Percentiles rank a stretch among this genome's conserved stretches.
These are phyloP conservation scores for Setaria italica DNA, from an alignment of 202 grass and related monocot species.

Conservation along the genomic window DNA sequence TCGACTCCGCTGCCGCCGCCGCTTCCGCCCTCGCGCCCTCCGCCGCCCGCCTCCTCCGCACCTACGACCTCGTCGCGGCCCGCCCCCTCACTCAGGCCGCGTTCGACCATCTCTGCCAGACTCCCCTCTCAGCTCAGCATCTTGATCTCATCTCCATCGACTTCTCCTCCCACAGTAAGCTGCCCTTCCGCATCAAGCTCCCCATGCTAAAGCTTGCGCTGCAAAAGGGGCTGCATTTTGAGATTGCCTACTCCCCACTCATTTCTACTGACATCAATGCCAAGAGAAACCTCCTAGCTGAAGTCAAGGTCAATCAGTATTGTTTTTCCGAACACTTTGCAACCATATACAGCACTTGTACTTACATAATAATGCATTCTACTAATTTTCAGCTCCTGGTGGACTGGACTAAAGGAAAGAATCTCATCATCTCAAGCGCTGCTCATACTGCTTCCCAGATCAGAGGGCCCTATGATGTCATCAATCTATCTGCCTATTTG, in stretches of 20 bases:
- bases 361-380: too few relatives aligned
- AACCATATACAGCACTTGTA: too few relatives aligned
- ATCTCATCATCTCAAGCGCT: conserved; percentile 85
- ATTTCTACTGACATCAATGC: conserved; percentile 52
- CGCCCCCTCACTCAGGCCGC: conserved; percentile 65
- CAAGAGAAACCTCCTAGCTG: conserved; percentile 53
- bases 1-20: conserved; percentile 50
- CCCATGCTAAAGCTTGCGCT: conserved; percentile 75
- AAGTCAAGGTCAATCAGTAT: conserved; percentile 55
- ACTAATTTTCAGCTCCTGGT: conserved; percentile 61
- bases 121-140: conserved; percentile 29
- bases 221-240: conserved; percentile 74
- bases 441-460: conserved; percentile 65
- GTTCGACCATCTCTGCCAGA: conserved; percentile 74
- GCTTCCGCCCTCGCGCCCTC: conserved; percentile 48
- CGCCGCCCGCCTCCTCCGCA: conserved; percentile 54
- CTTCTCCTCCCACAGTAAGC: conserved; percentile 58
- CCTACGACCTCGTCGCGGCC: conserved; percentile 74
- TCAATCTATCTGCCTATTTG: conserved; percentile 72
- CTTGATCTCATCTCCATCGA: conserved; percentile 80
- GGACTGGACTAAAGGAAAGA: conserved; percentile 85
- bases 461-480: conserved; percentile 83
- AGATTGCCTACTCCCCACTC: conserved; percentile 78
- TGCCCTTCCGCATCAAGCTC: conserved; percentile 77
- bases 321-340: too few relatives aligned